Evolutionary conservation across 257 asterid species (phyloP), one percentile per base, ranked within the genome.

Genomic region (Leonotis leonurus): DNA sequence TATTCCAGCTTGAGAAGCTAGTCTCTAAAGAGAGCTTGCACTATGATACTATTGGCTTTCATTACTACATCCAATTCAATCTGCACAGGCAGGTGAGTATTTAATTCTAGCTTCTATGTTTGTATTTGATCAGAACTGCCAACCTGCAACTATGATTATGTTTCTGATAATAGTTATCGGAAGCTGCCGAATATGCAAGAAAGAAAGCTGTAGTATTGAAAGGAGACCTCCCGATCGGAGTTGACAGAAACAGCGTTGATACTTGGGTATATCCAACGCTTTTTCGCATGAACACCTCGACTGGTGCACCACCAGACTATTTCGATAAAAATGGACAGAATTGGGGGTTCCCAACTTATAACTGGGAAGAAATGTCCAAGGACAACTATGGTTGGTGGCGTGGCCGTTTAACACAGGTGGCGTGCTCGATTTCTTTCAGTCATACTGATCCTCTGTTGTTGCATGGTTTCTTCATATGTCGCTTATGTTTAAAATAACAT

Each of bases 321-420:
- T 92, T 92, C 24, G 99, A 89, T 74, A 92, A 92, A 81, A 92
- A 92, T 13, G 99, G 99, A 37, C 99, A 92, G 67, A 92, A 92
- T 60, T 92, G 99, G 99, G 99, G 99, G 16, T 92, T 92, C 75
- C 99, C 99, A 26, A 92, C 97, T 55, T 92, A 92, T 72, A 92
- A 92, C 75, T 92, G 99, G 99, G 99, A 92, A 81, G 99, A 92
- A 74, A 92, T 92, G 99, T 92, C 97, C 6, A 92, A 87, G 72
- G 99, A 92, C 67, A 89, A 92, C 74, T 92, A 92, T 77, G 94
- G 76, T 49, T 92, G 99, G 99, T 92, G 99, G 99, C 87, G 96
- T 62, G 83, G 84, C 79, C 97, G 99, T 82, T 77, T 92, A 51
- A 78, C 94, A 25, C 97, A 92, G 96, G 99, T 92, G 68, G 60